Conservation (phyloP, 2,329 filamentous ascomycete genomes). For the Paradendryphiella salina region DNA sequence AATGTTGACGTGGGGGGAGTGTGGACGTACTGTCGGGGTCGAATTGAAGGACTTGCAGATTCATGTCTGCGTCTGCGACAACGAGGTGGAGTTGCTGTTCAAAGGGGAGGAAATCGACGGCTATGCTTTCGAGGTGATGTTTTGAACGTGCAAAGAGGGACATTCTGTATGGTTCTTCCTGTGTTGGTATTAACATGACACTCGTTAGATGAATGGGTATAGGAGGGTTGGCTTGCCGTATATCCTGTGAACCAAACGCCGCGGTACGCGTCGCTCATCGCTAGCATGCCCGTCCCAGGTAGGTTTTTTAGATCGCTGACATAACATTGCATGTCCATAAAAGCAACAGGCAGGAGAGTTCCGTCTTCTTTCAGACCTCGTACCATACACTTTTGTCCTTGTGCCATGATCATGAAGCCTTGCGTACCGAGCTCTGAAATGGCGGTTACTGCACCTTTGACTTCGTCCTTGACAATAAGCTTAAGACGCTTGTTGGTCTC, state of each 20-base stretch:
- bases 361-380: constrained; percentile 94
- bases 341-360: constrained; percentile 87
- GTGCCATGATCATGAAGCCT: constrained; percentile 84
- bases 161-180: constrained; percentile 95
- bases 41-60: constrained; percentile 87
- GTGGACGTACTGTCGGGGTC: constrained; percentile 80
- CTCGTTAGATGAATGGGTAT: too few relatives aligned
- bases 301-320: constrained; percentile 84
- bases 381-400: constrained; percentile 97
- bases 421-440: constrained; percentile 83
- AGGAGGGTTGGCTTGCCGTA: constrained; percentile 56
- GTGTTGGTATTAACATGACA: constrained; percentile 16
- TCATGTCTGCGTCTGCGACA: constrained; percentile 79
- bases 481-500: constrained; percentile 87
- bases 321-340: constrained; percentile 96
- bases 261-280: constrained; percentile 89
- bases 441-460: constrained; percentile 88
- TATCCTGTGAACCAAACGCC: constrained; percentile 97
- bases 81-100: constrained; percentile 81
- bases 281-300: constrained; percentile 77
- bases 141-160: constrained; percentile 87
- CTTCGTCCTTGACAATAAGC: constrained; percentile 83
- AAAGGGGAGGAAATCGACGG: constrained; percentile 86
- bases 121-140: constrained; percentile 74
- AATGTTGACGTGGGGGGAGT: background rate